Conservation (phyloP, 768 basidiomycete species). For the Vararia minispora region DNA sequence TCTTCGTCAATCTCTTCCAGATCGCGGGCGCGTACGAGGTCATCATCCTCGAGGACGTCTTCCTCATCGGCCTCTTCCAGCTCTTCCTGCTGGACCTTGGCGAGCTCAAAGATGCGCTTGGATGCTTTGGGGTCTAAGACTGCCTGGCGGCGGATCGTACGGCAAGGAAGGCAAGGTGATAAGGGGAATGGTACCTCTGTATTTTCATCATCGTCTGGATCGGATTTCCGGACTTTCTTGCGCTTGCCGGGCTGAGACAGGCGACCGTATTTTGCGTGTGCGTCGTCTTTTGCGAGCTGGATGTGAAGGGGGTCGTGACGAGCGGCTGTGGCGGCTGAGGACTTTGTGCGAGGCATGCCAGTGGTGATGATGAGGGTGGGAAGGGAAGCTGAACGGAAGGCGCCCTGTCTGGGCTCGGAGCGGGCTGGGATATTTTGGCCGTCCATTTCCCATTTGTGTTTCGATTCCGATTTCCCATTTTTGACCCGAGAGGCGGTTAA, state of each 20-base stretch:
- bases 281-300: constrained; percentile 74
- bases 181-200: constrained; percentile 16
- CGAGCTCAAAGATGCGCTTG: constrained; percentile 82
- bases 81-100: constrained; percentile 88
- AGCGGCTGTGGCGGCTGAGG: constrained; percentile 37
- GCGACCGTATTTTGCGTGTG: constrained; percentile 66
- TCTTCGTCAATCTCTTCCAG: constrained; percentile 32
- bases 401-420: no score
- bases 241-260: constrained; percentile 69
- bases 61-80: constrained; percentile 42
- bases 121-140: constrained; percentile 77
- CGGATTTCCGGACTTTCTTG: constrained; percentile 41
- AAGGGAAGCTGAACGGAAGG: no score
- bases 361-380: no score
- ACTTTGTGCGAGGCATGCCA: constrained; percentile 66
- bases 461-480: no score
- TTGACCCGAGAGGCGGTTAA: no score
- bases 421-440: no score
- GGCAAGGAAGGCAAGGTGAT: background rate
- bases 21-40: constrained; percentile 15
- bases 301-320: constrained; percentile 84
- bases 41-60: constrained; percentile 19
- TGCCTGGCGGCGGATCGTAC: constrained; percentile 28
- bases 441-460: no score
- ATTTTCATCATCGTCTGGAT: constrained; percentile 40